Percentiles rank a stretch among this genome's conserved stretches.
Conservation (phyloP, 441 rosid genomes). For the Daphne laureola region DNA sequence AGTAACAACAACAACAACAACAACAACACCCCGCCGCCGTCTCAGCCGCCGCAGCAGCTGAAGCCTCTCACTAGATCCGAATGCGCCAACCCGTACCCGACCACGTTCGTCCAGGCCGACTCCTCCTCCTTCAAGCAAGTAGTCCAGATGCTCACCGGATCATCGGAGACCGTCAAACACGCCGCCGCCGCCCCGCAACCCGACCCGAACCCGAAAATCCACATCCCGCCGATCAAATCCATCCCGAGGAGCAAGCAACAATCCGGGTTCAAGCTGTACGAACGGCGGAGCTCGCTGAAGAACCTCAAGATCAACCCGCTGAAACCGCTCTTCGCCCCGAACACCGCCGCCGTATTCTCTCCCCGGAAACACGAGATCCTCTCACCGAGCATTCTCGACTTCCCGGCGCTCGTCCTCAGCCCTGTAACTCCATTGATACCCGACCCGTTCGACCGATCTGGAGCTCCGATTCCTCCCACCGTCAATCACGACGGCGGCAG, state of each 20-base stretch:
- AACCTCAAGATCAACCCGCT: constrained; percentile 78
- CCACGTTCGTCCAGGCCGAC: constrained; percentile 94
- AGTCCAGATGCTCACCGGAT: constrained; percentile 95
- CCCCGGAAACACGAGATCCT: constrained; percentile 16
- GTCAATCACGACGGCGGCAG: constrained; percentile 14
- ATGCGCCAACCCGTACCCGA: constrained; percentile 71
- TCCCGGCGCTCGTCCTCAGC: neutral
- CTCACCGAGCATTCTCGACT: neutral
- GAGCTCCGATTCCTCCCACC: constrained; percentile 19
- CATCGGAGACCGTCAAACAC: constrained; percentile 41
- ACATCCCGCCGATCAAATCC: constrained; percentile 40
- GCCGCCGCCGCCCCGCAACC: constrained; percentile 29
- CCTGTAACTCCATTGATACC: neutral
- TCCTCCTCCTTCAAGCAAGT: constrained; percentile 89
- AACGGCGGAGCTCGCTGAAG: constrained; percentile 72
- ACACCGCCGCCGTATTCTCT: constrained; percentile 12
- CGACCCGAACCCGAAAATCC: constrained; percentile 29
- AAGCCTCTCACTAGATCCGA: constrained; percentile 63
- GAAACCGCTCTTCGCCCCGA: constrained; percentile 40
- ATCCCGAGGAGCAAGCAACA: constrained; percentile 39
- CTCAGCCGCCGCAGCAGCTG: constrained; percentile 34
- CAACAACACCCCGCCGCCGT: constrained; percentile 14
- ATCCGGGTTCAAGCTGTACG: constrained; percentile 80
- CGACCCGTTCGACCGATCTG: constrained; percentile 29
- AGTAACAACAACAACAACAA: constrained; percentile 1